Conservation (phyloP, 2,329 filamentous ascomycete species). For the Alternaria sp. region DNA sequence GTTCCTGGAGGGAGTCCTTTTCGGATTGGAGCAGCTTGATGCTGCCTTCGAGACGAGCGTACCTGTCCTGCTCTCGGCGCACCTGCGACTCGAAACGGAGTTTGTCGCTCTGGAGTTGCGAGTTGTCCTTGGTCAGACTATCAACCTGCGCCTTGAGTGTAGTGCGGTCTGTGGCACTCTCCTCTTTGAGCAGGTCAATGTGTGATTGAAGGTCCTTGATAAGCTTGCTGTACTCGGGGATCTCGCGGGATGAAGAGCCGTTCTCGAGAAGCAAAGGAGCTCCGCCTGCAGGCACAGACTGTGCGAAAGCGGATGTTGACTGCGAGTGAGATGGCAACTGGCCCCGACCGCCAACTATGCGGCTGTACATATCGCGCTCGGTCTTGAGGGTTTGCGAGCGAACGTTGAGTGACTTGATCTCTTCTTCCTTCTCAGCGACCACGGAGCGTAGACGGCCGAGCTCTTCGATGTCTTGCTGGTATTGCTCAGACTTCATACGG, state of each 20-base stretch:
- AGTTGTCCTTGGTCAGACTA: conserved; percentile 80
- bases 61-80: conserved; percentile 79
- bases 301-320: conserved; percentile 23
- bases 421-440: conserved; percentile 80
- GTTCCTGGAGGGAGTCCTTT: conserved; percentile 84
- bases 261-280: conserved; percentile 29
- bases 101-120: conserved; percentile 79
- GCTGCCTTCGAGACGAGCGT: conserved; percentile 88
- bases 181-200: conserved; percentile 87
- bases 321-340: conserved; percentile 57
- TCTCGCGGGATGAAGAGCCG: conserved; percentile 60
- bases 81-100: conserved; percentile 81
- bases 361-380: conserved; percentile 96
- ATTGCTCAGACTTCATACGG: conserved; percentile 62
- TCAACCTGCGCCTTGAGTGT: conserved; percentile 86
- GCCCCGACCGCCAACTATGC: conserved; percentile 81
- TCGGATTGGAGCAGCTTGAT: conserved; percentile 83
- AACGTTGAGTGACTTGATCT: conserved; percentile 79
- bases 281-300: conserved; percentile 23
- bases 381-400: conserved; percentile 93
- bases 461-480: conserved; percentile 67
- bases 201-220: conserved; percentile 87
- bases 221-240: conserved; percentile 76
- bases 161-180: conserved; percentile 79
- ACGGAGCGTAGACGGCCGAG: conserved; percentile 75